Conservation (phyloP, 805 yeast genomes). For the Candida golubevii region DNA sequence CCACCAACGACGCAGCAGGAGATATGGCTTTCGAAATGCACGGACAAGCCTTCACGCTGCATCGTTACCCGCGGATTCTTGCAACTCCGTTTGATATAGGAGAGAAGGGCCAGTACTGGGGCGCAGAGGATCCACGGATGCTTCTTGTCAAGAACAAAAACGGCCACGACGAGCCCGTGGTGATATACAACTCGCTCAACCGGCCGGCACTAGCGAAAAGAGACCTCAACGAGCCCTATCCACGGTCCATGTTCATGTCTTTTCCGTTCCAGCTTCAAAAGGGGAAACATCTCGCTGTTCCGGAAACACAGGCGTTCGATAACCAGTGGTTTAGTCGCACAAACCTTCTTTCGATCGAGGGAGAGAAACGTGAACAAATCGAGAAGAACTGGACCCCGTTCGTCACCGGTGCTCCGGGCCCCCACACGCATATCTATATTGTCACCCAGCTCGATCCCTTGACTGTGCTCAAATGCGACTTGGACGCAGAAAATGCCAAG, state of each 20-base stretch:
- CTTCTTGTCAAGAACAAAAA: slow-evolving; percentile 27
- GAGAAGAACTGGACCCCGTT: slow-evolving; percentile 40
- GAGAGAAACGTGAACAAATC: slow-evolving; percentile 6
- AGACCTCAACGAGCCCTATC: background rate
- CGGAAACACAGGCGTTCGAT: background rate
- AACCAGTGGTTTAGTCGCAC: slow-evolving; percentile 7
- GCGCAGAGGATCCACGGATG: slow-evolving; percentile 51
- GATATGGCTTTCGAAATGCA: slow-evolving; percentile 1
- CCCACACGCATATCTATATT: slow-evolving; percentile 27
- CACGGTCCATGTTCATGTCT: slow-evolving; percentile 12
- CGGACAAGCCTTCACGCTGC: slow-evolving; percentile 5
- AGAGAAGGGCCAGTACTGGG: slow-evolving; percentile 20
- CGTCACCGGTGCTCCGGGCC: slow-evolving; percentile 23
- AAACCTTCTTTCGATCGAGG: slow-evolving; percentile 6
- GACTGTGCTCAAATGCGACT: slow-evolving; percentile 27
- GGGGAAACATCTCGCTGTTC: slow-evolving; percentile 5
- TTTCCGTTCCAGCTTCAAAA: slow-evolving; percentile 17
- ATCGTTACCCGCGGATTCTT: slow-evolving; percentile 11
- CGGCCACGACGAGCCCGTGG: slow-evolving; percentile 43
- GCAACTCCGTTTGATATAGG: slow-evolving; percentile 9
- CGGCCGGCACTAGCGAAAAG: background rate
- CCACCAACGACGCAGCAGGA: slow-evolving; percentile 12
- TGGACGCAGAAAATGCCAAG: slow-evolving; percentile 18
- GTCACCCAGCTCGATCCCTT: slow-evolving; percentile 32
- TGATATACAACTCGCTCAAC: slow-evolving; percentile 37